Evolutionary conservation across 148 eudicot genomes (phyloP).

Genomic region (Dysphania ambrosioides): DNA sequence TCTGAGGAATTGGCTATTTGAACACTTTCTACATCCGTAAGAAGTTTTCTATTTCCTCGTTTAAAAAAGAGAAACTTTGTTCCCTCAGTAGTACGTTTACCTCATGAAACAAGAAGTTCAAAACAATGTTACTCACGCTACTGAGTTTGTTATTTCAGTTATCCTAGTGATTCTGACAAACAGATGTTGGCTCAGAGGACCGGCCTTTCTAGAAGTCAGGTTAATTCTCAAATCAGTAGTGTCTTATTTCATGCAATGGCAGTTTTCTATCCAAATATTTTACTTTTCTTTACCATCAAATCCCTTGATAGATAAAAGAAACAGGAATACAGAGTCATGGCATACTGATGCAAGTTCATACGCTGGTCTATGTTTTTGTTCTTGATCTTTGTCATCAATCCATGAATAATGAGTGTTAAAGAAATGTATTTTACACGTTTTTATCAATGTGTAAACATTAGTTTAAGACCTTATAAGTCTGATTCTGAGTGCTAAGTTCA

Average conservation of each 20-base stretch:
- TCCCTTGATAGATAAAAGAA: neutral
- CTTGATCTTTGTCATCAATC: too few species aligned
- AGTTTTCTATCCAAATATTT: too few species aligned
- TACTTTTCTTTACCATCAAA: neutral
- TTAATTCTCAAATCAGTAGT: neutral
- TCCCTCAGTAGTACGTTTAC: neutral
- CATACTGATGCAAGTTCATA: neutral
- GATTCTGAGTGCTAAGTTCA: too few species aligned
- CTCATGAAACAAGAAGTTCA: neutral
- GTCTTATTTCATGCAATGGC: neutral
- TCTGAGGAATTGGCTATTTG: conserved; percentile 43
- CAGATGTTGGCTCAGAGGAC: conserved; percentile 48
- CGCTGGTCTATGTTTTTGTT: neutral
- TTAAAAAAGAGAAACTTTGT: too few species aligned
- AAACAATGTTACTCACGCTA: too few species aligned
- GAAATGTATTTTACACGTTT: too few species aligned
- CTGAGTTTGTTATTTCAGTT: conserved; percentile 23
- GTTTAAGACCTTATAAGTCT: too few species aligned
- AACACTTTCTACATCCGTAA: conserved; percentile 50
- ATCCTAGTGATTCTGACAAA: conserved; percentile 49
- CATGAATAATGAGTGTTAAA: too few species aligned
- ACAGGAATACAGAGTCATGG: neutral
- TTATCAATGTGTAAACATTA: too few species aligned
- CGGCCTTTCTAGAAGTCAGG: conserved; percentile 51
- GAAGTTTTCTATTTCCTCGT: too few species aligned